Base-by-base conservation (phyloP, 371 early-diverging fungal genomes). In the Mucor velutinosus region DNA sequence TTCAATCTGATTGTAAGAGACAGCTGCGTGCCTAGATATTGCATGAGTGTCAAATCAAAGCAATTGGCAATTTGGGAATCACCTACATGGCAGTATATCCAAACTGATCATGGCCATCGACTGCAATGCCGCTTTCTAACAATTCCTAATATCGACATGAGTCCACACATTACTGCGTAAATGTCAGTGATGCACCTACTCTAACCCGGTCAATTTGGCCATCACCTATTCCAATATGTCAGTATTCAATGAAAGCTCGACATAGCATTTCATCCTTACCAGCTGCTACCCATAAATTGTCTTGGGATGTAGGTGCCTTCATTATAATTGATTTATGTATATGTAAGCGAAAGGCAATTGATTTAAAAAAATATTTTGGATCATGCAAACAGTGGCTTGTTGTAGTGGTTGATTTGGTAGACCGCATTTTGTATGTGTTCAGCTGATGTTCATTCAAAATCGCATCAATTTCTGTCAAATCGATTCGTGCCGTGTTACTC, bases 11-110 rank as follows among this genome's bases (percentile, higher is more conserved):
- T 78, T 82, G 67, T 90, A 92, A 15, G 90, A 89, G 56, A 86
- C 86, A 30, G 92, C 89, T 23, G 90, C 91, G 76, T 90, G 90
- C 59, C 91, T 73, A 57, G 4, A 53, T 33, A 1, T 51, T 32
- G 25, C 12, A 33, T 58, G 14, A 19, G 29, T 58, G 23, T 37
- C 17, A 37, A 12, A 43, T 32, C 7, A 25, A 30, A 47, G n/a
- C 29, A 7, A 39, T 61, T 21, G 35, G 6, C 11, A 37, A 19
- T 23, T 8, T 6, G 33, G 43, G n/a, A 8, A 33, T 7, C 21
- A 29, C 55, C 75, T 88, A 87, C 89, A 92, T 74, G 3, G 90
- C 81, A 3, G 89, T 89, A 74, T 92, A 92, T 32, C 93, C 93
- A 66, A 77, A 82, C 27, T 87, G 81, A 68, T 94, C 94, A 67